Conservation (phyloP, 768 basidiomycete genomes). For the Crucibulum laeve region DNA sequence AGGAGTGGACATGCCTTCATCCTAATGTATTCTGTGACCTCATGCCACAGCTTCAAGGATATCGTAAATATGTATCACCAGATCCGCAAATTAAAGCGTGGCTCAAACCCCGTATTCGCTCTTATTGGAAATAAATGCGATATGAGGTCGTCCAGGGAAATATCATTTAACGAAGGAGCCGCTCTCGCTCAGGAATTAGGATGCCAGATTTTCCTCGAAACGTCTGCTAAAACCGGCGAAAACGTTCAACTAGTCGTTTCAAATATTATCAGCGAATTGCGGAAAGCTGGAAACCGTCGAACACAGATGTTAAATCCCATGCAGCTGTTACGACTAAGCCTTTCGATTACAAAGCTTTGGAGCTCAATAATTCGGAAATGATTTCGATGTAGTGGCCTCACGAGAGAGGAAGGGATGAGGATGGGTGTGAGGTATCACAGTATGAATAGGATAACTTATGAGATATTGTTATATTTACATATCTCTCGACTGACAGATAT, state of each 20-base stretch:
- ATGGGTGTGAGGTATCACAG: no score
- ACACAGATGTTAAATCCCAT: no score
- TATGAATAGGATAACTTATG: no score
- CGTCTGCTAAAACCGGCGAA: conserved; percentile 21
- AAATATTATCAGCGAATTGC: background rate
- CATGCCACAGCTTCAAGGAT: conserved; percentile 19
- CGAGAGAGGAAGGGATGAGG: no score
- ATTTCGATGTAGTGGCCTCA: no score
- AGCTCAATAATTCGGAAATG: no score
- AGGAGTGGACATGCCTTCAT: conserved; percentile 18
- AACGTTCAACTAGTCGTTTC: conserved; percentile 17
- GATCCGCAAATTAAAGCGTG: conserved; percentile 13
- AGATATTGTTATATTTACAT: no score
- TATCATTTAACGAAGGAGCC: conserved; percentile 17
- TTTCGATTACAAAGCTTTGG: no score
- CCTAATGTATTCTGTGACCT: conserved; percentile 17
- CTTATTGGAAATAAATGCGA: conserved; percentile 25
- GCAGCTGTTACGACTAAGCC: no score
- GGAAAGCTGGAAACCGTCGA: no score
- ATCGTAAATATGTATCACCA: conserved; percentile 17
- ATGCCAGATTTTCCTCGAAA: conserved; percentile 20
- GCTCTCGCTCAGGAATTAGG: conserved; percentile 19
- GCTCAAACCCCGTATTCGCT: conserved; percentile 13
- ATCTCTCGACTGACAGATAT: no score
- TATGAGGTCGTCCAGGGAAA: conserved; percentile 13